A percentile compares a stretch with the other conserved stretches of the same genome.
Conservation (phyloP, 1,284 basidiomycete species). For the Exsudoporus floridanus region DNA sequence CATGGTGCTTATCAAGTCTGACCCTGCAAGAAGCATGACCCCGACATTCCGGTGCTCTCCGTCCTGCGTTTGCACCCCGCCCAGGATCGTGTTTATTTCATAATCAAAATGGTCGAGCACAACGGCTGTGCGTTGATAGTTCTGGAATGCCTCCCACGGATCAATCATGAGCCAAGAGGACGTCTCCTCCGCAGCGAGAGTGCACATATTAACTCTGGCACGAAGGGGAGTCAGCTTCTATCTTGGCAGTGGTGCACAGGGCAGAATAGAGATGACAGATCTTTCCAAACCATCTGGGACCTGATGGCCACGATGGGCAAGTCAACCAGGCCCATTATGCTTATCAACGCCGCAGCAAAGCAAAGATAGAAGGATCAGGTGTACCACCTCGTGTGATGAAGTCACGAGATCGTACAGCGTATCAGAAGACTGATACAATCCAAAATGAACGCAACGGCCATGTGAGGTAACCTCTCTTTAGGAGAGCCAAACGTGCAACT, state of each 20-base stretch:
- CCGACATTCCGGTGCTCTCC: constrained; percentile 65
- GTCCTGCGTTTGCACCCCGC: constrained; percentile 66
- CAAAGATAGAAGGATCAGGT: constrained; percentile 17
- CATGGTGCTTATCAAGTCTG: constrained; percentile 97
- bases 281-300: constrained; percentile 5
- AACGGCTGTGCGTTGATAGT: constrained; percentile 92
- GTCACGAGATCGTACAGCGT: constrained; percentile 10
- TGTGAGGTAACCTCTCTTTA: constrained; percentile 11
- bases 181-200: constrained; percentile 79
- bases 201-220: constrained; percentile 82
- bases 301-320: constrained; percentile 13
- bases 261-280: constrained; percentile 6
- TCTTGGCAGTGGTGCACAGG: constrained; percentile 3
- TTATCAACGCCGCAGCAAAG: constrained; percentile 11
- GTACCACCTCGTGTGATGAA: constrained; percentile 1
- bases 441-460: constrained; percentile 6
- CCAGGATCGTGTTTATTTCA: constrained; percentile 82
- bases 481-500: constrained; percentile 4
- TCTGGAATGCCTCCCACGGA: constrained; percentile 93
- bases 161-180: constrained; percentile 90
- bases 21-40: constrained; percentile 95
- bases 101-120: constrained; percentile 96
- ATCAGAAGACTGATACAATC: constrained; percentile 12
- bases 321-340: constrained; percentile 7
- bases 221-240: constrained; percentile 18